Evolutionary conservation across 805 yeast species (phyloP).

Genomic region (Suhomyces xylopsoci): DNA sequence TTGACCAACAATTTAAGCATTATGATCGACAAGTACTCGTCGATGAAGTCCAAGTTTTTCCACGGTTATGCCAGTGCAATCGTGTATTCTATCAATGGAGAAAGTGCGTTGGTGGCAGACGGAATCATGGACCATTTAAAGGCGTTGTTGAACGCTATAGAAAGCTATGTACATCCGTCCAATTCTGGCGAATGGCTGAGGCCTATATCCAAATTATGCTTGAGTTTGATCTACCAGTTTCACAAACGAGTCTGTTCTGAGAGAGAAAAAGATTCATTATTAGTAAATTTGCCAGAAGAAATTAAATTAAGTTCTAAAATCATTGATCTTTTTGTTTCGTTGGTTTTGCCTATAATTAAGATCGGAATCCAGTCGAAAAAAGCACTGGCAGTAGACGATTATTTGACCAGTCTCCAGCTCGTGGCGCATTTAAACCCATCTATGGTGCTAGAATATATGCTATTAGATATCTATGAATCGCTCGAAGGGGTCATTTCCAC

Average conservation of each 20-base stretch:
- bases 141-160: constrained; percentile 62
- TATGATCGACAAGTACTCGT: constrained; percentile 46
- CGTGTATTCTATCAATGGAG: constrained; percentile 60
- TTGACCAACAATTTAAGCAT: constrained; percentile 46
- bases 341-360: constrained; percentile 54
- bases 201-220: constrained; percentile 62
- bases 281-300: constrained; percentile 23
- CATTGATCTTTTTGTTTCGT: constrained; percentile 42
- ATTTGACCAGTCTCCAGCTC: constrained; percentile 57
- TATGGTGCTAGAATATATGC: constrained; percentile 48
- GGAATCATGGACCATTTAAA: constrained; percentile 53
- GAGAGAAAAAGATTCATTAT: constrained; percentile 28
- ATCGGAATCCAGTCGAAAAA: constrained; percentile 80
- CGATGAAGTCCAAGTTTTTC: constrained; percentile 38
- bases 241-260: constrained; percentile 59
- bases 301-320: constrained; percentile 37
- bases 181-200: constrained; percentile 87
- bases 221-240: constrained; percentile 55
- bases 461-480: constrained; percentile 76
- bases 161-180: constrained; percentile 88
- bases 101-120: constrained; percentile 32
- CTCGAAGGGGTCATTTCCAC: constrained; percentile 67
- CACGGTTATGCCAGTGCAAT: constrained; percentile 46
- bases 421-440: constrained; percentile 62
- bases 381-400: constrained; percentile 50